Conservation (phyloP, 2,329 filamentous ascomycete species). For the Pseudopithomyces chartarum region DNA sequence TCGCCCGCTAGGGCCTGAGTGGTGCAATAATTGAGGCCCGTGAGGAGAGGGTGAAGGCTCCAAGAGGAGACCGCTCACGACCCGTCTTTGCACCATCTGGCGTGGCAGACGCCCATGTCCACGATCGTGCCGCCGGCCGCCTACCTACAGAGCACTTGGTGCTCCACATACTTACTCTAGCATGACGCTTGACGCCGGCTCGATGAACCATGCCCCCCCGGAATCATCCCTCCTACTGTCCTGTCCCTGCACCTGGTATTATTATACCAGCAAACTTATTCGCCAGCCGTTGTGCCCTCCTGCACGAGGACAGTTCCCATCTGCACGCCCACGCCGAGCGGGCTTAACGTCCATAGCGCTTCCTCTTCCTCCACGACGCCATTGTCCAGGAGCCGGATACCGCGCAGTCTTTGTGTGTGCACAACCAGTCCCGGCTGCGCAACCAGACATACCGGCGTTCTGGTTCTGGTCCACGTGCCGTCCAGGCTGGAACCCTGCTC, state of each 20-base stretch:
- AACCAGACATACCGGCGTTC: conserved; percentile 3
- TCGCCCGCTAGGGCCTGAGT: conserved; percentile 21
- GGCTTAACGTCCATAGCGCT: neutral
- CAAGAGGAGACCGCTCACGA: conserved; percentile 27
- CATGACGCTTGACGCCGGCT: neutral
- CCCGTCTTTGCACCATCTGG: neutral
- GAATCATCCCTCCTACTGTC: no score
- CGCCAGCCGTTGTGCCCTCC: conserved; percentile 8
- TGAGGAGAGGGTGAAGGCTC: conserved; percentile 9
- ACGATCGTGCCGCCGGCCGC: neutral
- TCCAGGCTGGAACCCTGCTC: conserved; percentile 22
- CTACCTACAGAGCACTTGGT: no score
- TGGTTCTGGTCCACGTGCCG: conserved; percentile 23
- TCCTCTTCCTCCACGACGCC: neutral
- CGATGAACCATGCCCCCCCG: neutral
- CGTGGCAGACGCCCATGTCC: neutral
- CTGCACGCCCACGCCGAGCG: neutral
- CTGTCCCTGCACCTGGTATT: neutral
- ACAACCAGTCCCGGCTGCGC: conserved; percentile 2
- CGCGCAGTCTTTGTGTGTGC: neutral
- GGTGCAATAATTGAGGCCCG: conserved; percentile 13
- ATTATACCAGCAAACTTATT: no score
- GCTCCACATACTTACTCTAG: no score
- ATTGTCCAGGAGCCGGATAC: neutral
- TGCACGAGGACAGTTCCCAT: neutral